phyloP scores from a whole-genome alignment of 2,329 filamentous ascomycete species.

The Botrytis byssoidea region DNA sequence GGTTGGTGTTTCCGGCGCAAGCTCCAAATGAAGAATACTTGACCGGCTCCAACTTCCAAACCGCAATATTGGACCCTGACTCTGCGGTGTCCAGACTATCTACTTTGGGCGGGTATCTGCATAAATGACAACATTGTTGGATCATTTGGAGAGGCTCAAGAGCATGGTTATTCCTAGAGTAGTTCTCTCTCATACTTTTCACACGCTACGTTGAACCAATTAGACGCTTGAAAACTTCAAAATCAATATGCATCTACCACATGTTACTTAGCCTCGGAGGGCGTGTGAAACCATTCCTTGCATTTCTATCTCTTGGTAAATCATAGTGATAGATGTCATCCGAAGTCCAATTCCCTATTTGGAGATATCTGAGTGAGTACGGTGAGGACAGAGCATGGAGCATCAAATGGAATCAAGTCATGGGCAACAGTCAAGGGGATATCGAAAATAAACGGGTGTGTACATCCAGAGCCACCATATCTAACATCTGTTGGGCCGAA shows the following conservation, averaged over 20 bases:
- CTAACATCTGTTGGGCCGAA: slow-evolving; percentile 4
- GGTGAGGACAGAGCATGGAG: background rate
- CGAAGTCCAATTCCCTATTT: background rate
- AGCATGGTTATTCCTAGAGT: slow-evolving; percentile 13
- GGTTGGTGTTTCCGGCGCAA: background rate
- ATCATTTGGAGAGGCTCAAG: background rate
- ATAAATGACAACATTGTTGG: background rate
- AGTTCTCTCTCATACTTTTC: background rate
- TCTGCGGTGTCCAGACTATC: slow-evolving; percentile 3
- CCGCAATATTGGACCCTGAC: slow-evolving; percentile 8
- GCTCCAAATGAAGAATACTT: background rate
- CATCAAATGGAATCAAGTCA: background rate
- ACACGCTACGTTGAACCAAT: background rate
- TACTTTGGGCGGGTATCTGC: background rate
- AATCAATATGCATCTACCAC: background rate
- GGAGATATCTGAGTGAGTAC: background rate
- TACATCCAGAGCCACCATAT: background rate
- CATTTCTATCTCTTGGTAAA: background rate
- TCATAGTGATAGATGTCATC: slow-evolving; percentile 10
- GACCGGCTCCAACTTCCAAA: slow-evolving; percentile 2
- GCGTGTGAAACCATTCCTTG: slow-evolving; percentile 1
- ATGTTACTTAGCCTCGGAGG: slow-evolving; percentile 1
- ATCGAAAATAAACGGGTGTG: background rate
- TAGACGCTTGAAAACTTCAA: background rate
- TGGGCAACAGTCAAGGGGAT: background rate